Evolutionary conservation across 2,329 filamentous ascomycete genomes (phyloP).

Genomic region (Aspergillus sp.): DNA sequence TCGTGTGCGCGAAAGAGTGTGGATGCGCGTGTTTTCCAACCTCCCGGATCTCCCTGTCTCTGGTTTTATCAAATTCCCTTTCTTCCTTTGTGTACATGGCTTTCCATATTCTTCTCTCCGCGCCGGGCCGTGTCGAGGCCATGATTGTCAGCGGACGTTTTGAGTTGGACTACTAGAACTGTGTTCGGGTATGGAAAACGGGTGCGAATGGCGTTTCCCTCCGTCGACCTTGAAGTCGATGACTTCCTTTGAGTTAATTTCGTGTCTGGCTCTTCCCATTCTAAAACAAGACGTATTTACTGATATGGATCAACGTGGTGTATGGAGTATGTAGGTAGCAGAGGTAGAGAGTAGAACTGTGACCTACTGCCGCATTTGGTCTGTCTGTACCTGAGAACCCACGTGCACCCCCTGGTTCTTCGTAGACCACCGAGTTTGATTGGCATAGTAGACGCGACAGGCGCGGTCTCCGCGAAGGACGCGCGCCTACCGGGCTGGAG

Average conservation of each 20-base stretch:
- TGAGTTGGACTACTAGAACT: conserved; percentile 43
- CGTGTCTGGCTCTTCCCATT: conserved; percentile 9
- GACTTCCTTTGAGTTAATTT: conserved; percentile 26
- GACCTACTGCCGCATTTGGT: too few species aligned
- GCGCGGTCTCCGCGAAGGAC: conserved; percentile 1
- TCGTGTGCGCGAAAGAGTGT: conserved; percentile 11
- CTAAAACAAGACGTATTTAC: conserved; percentile 33
- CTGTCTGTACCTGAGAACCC: not conserved
- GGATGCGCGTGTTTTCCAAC: conserved; percentile 18
- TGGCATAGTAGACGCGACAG: conserved; percentile 7
- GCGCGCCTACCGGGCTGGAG: conserved; percentile 26
- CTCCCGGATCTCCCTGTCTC: conserved; percentile 14
- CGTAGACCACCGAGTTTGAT: not conserved
- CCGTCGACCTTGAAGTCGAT: conserved; percentile 30
- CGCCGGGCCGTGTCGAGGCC: conserved; percentile 22
- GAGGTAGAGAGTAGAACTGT: too few species aligned
- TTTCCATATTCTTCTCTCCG: conserved; percentile 37
- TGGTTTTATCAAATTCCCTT: conserved; percentile 14
- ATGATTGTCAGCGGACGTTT: conserved; percentile 30
- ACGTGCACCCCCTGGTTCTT: not conserved
- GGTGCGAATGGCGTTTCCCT: conserved; percentile 44
- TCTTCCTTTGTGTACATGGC: conserved; percentile 43
- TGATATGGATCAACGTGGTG: conserved; percentile 23
- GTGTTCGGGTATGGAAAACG: conserved; percentile 45
- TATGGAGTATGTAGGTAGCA: too few species aligned